Conservation (phyloP, 202 grass and related monocot species). For the Elaeis oleifera region DNA sequence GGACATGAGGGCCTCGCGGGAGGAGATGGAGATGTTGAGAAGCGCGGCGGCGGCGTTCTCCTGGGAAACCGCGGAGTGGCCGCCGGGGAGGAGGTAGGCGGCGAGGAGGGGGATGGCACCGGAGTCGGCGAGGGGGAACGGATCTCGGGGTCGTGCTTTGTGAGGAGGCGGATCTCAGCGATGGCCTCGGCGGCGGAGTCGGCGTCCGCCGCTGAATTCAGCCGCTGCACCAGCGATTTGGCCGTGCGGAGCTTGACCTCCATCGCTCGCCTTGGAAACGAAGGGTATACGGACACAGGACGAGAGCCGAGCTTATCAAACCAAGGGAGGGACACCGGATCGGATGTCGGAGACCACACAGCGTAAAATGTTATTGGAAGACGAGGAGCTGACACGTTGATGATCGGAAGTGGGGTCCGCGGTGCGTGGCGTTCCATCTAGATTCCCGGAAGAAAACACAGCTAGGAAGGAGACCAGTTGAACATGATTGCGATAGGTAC, state of each 20-base stretch:
- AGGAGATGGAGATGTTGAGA: constrained; percentile 71
- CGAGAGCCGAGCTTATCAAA: too few species aligned
- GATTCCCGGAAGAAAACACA: too few species aligned
- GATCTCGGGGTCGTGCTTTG: constrained; percentile 65
- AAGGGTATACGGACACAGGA: too few species aligned
- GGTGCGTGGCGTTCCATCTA: too few species aligned
- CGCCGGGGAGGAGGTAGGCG: constrained; percentile 29
- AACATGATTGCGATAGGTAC: too few species aligned
- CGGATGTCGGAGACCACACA: too few species aligned
- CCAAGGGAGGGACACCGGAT: too few species aligned
- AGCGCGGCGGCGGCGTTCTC: constrained; percentile 76
- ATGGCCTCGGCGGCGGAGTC: constrained; percentile 32
- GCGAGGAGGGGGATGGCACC: constrained; percentile 58
- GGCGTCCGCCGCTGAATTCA: constrained; percentile 32
- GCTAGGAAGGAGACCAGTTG: too few species aligned
- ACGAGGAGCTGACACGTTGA: too few species aligned
- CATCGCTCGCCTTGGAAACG: constrained; percentile 24
- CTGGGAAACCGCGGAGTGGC: background rate
- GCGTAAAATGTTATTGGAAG: too few species aligned
- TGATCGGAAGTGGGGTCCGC: too few species aligned
- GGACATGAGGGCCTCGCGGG: constrained; percentile 52
- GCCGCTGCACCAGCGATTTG: constrained; percentile 46
- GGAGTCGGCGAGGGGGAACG: constrained; percentile 41
- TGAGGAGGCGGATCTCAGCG: constrained; percentile 44
- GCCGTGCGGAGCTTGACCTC: constrained; percentile 61